Percentiles rank a stretch among this genome's conserved stretches.
Conservation (phyloP, 495 filamentous ascomycete species). For the Tuber magnatum region DNA sequence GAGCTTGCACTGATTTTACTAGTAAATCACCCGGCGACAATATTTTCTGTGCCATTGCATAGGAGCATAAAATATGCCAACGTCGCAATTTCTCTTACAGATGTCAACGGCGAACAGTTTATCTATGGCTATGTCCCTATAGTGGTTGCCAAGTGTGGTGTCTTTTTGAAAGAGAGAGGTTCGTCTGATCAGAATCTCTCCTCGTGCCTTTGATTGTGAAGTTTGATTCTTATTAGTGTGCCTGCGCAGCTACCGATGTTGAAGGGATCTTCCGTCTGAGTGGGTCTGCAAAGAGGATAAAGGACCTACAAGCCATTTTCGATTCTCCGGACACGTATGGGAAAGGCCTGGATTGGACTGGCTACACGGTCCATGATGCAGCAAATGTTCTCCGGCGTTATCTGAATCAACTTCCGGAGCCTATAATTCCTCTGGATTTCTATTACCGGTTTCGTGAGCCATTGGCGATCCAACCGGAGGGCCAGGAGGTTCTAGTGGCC, state of each 20-base stretch:
- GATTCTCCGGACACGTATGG: slow-evolving; percentile 94
- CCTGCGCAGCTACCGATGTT: slow-evolving; percentile 71
- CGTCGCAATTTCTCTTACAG: slow-evolving; percentile 91
- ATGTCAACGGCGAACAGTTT: slow-evolving; percentile 83
- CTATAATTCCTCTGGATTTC: slow-evolving; percentile 89
- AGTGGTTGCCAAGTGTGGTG: slow-evolving; percentile 96
- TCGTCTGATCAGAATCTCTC: slow-evolving; percentile 12
- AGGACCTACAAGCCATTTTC: slow-evolving; percentile 85
- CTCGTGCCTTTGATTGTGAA: slow-evolving; percentile 5
- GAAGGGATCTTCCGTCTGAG: slow-evolving; percentile 96
- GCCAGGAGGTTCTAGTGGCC: slow-evolving; percentile 67
- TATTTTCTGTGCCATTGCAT: slow-evolving; percentile 91
- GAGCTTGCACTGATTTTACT: slow-evolving; percentile 16
- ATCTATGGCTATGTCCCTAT: slow-evolving; percentile 99
- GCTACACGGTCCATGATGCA: slow-evolving; percentile 97
- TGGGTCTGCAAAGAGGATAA: slow-evolving; percentile 96
- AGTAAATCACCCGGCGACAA: slow-evolving; percentile 42
- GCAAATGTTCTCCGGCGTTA: slow-evolving; percentile 94
- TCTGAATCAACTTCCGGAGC: slow-evolving; percentile 88
- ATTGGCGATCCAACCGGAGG: slow-evolving; percentile 54
- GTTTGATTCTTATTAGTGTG: slow-evolving; percentile 19
- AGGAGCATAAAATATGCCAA: slow-evolving; percentile 97
- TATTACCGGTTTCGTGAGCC: slow-evolving; percentile 88
- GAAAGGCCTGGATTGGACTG: slow-evolving; percentile 93
- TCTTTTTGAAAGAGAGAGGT: slow-evolving; percentile 99